phyloP scores from a whole-genome alignment of 169 alveolate species.

The Condylostoma magnum region DNA sequence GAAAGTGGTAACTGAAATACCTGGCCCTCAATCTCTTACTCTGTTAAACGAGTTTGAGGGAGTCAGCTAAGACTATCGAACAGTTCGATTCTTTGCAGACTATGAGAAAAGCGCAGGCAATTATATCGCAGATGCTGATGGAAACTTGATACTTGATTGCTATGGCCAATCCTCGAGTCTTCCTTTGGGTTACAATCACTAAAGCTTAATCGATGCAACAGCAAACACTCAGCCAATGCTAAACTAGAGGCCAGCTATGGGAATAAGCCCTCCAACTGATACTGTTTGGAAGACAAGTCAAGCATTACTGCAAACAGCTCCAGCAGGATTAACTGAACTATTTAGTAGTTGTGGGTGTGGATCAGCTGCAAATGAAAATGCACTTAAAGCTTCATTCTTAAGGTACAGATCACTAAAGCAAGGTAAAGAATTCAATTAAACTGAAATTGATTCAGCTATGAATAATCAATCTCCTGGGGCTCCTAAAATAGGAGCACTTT shows the following conservation, averaged over 20 bases:
- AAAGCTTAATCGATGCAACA: constrained; percentile 24
- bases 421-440: neutral
- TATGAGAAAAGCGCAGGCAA: constrained; percentile 48
- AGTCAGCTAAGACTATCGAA: neutral
- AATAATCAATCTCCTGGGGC: constrained; percentile 5
- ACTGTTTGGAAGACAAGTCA: constrained; percentile 16
- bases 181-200: constrained; percentile 62
- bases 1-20: neutral
- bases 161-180: constrained; percentile 24
- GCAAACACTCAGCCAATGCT: neutral
- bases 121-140: constrained; percentile 58
- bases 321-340: constrained; percentile 35
- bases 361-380: constrained; percentile 48
- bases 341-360: constrained; percentile 42
- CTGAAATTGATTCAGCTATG: neutral
- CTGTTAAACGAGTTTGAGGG: neutral
- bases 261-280: neutral
- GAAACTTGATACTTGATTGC: constrained; percentile 53
- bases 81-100: constrained; percentile 40
- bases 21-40: constrained; percentile 15
- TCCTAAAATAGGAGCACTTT: constrained; percentile 4
- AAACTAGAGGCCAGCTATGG: neutral
- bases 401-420: neutral
- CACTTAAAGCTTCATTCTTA: constrained; percentile 43
- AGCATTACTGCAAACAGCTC: constrained; percentile 44